Percentiles rank a stretch among this genome's conserved stretches.
These are phyloP conservation scores for Cryptococcus floricola DNA, from an alignment of 1,284 basidiomycete species.

Conservation along the genomic window DNA sequence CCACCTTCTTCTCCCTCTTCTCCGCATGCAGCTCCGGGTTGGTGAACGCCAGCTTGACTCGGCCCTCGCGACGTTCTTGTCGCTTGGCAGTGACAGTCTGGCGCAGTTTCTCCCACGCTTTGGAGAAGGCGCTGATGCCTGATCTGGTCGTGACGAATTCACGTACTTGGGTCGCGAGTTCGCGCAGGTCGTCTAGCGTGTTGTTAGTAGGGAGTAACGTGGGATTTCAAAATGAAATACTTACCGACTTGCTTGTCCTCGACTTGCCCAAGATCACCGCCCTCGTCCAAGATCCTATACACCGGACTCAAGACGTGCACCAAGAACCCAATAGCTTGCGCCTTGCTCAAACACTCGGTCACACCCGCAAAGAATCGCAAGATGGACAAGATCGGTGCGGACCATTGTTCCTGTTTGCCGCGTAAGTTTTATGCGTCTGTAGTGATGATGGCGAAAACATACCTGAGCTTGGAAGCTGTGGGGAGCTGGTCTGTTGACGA, in stretches of 20 bases:
- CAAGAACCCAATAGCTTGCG: constrained; percentile 63
- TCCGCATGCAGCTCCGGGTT: constrained; percentile 54
- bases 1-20: constrained; percentile 70
- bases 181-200: constrained; percentile 71
- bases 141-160: constrained; percentile 83
- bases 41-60: constrained; percentile 56
- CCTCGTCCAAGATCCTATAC: constrained; percentile 82
- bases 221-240: constrained; percentile 32
- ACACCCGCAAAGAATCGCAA: constrained; percentile 95
- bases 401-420: constrained; percentile 56
- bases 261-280: constrained; percentile 56
- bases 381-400: constrained; percentile 70
- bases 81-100: constrained; percentile 66
- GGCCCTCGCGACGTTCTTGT: constrained; percentile 66
- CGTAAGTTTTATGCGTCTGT: not conserved
- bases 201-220: not conserved
- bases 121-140: constrained; percentile 74
- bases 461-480: constrained; percentile 24
- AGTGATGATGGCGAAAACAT: not conserved
- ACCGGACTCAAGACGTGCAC: constrained; percentile 81
- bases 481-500: constrained; percentile 48
- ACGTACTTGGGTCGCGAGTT: constrained; percentile 76
- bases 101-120: constrained; percentile 72
- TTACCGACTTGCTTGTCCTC: constrained; percentile 72
- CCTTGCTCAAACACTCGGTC: constrained; percentile 63